Conservation (phyloP, 2,329 filamentous ascomycete species). For the Botrytis paeoniae region DNA sequence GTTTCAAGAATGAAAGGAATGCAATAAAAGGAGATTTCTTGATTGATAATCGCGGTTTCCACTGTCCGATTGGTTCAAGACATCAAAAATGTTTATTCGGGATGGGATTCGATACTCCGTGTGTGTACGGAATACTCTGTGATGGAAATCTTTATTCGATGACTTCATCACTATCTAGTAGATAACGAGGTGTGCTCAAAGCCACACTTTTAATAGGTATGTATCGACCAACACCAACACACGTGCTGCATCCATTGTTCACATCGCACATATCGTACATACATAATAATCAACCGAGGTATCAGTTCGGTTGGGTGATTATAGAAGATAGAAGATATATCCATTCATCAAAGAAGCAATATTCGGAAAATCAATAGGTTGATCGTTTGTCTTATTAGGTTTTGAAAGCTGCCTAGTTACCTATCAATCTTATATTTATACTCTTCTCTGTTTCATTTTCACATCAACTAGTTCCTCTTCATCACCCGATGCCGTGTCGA, state of each 20-base stretch:
- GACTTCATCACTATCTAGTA: not conserved
- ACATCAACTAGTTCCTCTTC: not conserved
- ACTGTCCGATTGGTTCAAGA: not conserved
- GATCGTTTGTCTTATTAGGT: not conserved
- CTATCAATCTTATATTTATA: not conserved
- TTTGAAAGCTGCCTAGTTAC: not conserved
- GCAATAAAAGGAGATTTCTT: not conserved
- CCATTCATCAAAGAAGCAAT: not conserved
- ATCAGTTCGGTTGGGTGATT: not conserved
- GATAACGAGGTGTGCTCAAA: not conserved
- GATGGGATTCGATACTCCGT: not conserved
- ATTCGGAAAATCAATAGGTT: not conserved
- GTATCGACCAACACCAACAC: not conserved
- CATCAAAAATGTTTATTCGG: not conserved
- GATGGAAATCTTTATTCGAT: not conserved
- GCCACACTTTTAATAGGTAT: not conserved
- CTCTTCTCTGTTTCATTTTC: not conserved
- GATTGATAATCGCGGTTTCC: conserved; percentile 3
- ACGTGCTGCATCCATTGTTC: not conserved
- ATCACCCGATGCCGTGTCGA: not conserved
- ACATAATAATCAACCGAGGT: not conserved
- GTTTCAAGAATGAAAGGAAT: conserved; percentile 4
- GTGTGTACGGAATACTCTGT: not conserved
- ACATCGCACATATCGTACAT: not conserved
- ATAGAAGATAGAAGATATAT: not conserved